Conservation (phyloP, 768 basidiomycete species). For the Pleurotus tuber-regium region DNA sequence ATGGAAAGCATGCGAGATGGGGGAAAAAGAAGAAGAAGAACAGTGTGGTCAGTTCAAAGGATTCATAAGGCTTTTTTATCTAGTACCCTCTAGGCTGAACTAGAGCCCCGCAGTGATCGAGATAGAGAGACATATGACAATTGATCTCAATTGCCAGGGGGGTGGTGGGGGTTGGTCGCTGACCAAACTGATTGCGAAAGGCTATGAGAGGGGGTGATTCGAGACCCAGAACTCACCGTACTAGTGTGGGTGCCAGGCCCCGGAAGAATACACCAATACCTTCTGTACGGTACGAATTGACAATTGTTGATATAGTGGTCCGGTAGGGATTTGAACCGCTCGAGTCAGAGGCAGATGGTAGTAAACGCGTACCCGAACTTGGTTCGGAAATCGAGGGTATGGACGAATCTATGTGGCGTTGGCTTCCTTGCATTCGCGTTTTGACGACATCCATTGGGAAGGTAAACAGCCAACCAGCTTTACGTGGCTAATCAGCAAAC, state of each 20-base stretch:
- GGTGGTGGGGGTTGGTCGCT: too few species aligned
- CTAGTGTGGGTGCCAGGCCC: conserved; percentile 77
- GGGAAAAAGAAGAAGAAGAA: neutral
- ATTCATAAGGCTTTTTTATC: neutral
- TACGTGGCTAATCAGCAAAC: conserved; percentile 1
- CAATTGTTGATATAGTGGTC: conserved; percentile 55
- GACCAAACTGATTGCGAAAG: neutral
- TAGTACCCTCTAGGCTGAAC: conserved; percentile 7
- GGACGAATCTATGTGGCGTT: conserved; percentile 9
- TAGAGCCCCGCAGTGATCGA: conserved; percentile 11
- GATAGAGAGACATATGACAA: conserved; percentile 3
- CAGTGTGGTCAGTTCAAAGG: neutral
- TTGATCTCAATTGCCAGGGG: conserved; percentile 3
- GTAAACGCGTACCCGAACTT: conserved; percentile 14
- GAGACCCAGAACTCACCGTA: conserved; percentile 50
- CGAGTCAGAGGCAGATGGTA: conserved; percentile 5
- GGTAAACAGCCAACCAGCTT: conserved; percentile 73
- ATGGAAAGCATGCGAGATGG: neutral
- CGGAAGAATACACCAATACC: conserved; percentile 71
- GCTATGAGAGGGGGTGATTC: neutral
- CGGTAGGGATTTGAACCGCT: conserved; percentile 49
- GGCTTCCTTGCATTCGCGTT: conserved; percentile 75
- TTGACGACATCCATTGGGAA: conserved; percentile 92
- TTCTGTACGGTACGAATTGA: conserved; percentile 58
- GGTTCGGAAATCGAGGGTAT: conserved; percentile 2